Base-by-base conservation (phyloP, 2,329 filamentous ascomycete genomes). In the Dothistroma septosporum region DNA sequence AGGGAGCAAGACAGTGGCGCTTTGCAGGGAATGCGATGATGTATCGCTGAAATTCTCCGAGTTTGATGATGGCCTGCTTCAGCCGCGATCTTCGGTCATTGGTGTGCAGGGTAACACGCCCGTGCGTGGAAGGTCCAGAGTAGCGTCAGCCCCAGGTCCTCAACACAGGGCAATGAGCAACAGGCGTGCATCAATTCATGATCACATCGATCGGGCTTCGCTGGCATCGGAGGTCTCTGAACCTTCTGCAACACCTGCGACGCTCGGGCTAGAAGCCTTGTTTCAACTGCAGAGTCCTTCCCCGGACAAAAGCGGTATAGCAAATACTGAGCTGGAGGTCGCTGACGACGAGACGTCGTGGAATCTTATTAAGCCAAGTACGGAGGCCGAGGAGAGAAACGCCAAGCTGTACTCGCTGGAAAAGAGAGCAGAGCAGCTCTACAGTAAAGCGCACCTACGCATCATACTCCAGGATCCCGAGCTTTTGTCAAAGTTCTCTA, bases 241-340 rank as follows among this genome's bases (percentile, higher is more conserved):
- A 16, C 10, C 28, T 32, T 10, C 12, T 12, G 21, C 21, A n/a
- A 19, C 24, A 24, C 47, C 52, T 21, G 49, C 57, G 19, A 61
- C 53, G n/a, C 24, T 64, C 4, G 54, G 50, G 19, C 32, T 44
- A n/a, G 61, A 65, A 31, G 55, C 57, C 31, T 37, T 66, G 7
- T 57, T 58, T 14, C 61, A 62, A n/a, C 33, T 66, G 33, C 64
- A 66, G 37, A 59, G 54, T n/a, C 64, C 64, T 19, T 62, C 59
- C 24, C 57, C 64, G 12, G 64, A 66, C 53, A 64, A 64, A 41
- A 57, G 55, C 33, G 55, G 60, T 32, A 57, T 66, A 11, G 52
- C 57, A 11, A 58, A 64, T 21, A 64, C 64, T 14, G 57, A 62
- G 22, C 48, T 64, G 11, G 55, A 62, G 53, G 55, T 46, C 12